These are phyloP conservation scores for Spathaspora girioi DNA, from an alignment of 805 yeast genomes.

Conservation along the genomic window DNA sequence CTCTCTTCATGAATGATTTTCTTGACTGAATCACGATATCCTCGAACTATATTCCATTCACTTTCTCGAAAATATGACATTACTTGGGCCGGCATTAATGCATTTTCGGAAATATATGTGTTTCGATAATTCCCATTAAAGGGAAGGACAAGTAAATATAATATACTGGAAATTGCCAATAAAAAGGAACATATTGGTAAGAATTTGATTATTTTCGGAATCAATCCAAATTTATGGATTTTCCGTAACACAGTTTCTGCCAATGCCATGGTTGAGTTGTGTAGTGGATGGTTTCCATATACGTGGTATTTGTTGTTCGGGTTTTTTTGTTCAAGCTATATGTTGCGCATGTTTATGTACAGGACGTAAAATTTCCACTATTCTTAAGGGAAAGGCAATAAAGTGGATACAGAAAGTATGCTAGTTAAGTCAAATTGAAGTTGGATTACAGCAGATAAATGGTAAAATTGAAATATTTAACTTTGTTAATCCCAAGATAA, in stretches of 20 bases:
- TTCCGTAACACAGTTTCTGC: slow-evolving; percentile 39
- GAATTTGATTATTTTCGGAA: slow-evolving; percentile 31
- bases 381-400: too few species aligned
- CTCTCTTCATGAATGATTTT: slow-evolving; percentile 30
- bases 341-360: too few species aligned
- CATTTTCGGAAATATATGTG: slow-evolving; percentile 93
- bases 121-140: slow-evolving; percentile 74
- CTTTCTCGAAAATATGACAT: slow-evolving; percentile 86
- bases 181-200: slow-evolving; percentile 32
- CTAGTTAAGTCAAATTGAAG: too few species aligned
- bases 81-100: slow-evolving; percentile 95
- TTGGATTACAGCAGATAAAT: too few species aligned
- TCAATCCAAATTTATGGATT: slow-evolving; percentile 36
- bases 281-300: not conserved
- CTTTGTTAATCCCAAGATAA: too few species aligned
- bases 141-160: slow-evolving; percentile 62
- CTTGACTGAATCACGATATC: slow-evolving; percentile 62
- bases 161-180: slow-evolving; percentile 31
- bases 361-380: too few species aligned
- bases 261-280: slow-evolving; percentile 32
- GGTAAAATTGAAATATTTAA: too few species aligned
- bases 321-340: not conserved
- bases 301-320: not conserved
- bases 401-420: too few species aligned
- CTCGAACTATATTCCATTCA: slow-evolving; percentile 91